Evolutionary conservation across 1,284 basidiomycete species (phyloP), one percentile per base, ranked within the genome.

Genomic region (Tilletia caries): DNA sequence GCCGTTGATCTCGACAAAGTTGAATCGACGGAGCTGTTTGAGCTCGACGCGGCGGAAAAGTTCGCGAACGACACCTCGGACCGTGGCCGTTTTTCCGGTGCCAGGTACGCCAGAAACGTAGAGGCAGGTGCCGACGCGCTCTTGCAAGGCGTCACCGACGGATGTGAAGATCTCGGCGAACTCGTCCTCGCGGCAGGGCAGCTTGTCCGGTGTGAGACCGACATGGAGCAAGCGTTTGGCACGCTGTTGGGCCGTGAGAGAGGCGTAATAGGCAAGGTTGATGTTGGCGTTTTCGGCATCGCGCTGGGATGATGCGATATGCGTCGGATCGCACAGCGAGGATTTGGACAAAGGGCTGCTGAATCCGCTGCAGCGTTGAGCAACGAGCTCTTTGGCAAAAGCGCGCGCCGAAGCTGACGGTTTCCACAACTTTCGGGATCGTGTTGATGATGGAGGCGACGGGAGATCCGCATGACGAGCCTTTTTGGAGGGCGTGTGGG

Each of bases 1-100:
- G 0, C 96, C 96, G 80, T 98, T 98, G 80, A 99, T 97, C 83
- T 99, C 96, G 71, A 98, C 92, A 77, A 96, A 99, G 0, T 91
- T 92, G 84, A 98, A 98, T 0, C 92, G 92, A 70, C 91, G 90
- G 25, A 90, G 89, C 87, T 97, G 93, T 91, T 95, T 74, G 1
- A 66, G 43, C 20, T 77, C 75, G 13, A 75, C 73, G 18, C 73
- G 54, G 5, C 60, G 48, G n/a, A 74, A 71, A 25, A 82, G 71
- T 8, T 71, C 93, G 54, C 90, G 88, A 2, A 95, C 93, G 74
- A 93, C 95, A 0, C 95, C 94, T 81, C 96, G 92, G 0, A 97
- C 90, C 5, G 93, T 89, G 0, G 93, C 91, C 3, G 93, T 94
- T 85, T 99, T 99, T 32, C 96, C 96, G 62, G 87, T 87, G 0